Evolutionary conservation across 768 basidiomycete species (phyloP), one percentile per base, ranked within the genome.

Genomic region (Coprinopsis sp.): DNA sequence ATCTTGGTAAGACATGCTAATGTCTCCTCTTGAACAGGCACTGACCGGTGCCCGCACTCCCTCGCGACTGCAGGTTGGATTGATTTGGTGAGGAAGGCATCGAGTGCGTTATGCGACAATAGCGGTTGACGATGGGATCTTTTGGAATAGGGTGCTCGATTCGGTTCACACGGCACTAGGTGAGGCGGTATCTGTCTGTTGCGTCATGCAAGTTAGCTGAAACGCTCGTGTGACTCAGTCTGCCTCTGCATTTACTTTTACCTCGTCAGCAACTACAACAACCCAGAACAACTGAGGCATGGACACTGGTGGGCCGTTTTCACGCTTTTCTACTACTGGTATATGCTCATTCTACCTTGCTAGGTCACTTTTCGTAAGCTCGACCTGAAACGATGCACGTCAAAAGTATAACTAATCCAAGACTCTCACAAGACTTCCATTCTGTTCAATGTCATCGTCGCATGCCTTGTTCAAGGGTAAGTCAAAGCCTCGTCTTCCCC

Each of bases 191-290:
- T 3, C 36, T 30, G 7, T 12, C 5, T 28, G 8, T 21, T 25
- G 6, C 39, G 14, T 24, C 16, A 25, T 23, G 8, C 25, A 6
- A 42, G 34, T 28, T n/a, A 16, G 28, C 3, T 34, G 43, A 27
- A 36, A 31, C 30, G 8, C 14, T 19, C 6, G 14, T 16, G 10
- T 30, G 37, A 28, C 21, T 24, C 44, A 69, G 65, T 64, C 23
- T 56, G 61, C 3, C 44, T 58, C 36, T 55, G 59, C 45, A 64
- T 72, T 44, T 72, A 74, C 51, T 58, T 65, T 51, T 72, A 74
- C 51, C 58, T 72, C 30, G 67, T 72, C 18, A 61, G 63, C 29
- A 72, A 67, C 51, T 72, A 64, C 46, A 56, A 56, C 27, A 66
- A 71, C 49, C 61, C 63, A 3, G n/a, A 42, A 1, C 68, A 60